Evolutionary conservation across 129 eudicot genomes (phyloP), one percentile per base, ranked within the genome.

Genomic region (Glebionis coronaria): DNA sequence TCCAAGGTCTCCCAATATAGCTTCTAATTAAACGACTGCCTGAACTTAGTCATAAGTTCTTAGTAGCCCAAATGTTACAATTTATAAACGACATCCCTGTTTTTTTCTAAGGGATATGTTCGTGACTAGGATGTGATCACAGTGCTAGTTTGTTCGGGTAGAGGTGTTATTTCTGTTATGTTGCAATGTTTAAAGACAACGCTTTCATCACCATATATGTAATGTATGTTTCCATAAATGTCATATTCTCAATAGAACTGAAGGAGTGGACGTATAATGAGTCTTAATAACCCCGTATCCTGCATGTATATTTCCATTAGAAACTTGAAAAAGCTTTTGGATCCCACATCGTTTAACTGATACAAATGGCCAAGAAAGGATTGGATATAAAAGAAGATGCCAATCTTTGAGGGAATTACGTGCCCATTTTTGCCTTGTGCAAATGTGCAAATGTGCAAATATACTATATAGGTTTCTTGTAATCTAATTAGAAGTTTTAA

Each of bases 211-310:
- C 98, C 97, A 54, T 86, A 93, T 15, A 93, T 82, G 90, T 79
- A 93, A 73, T 93, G 97, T 44, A 89, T 59, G 9, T 95, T 93
- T 12, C 97, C 97, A 25, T 68, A 84, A 23, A 89, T 86, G 84
- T 86, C 87, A 57, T 97, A 93, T 60, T 88, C 98, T 27, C 99
- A 67, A 66, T 80, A 93, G 67, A 93, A 93, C 56, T 93, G 97
- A 86, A 89, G 8, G 99, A 88, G 71, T 93, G 99, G 35, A 56
- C 85, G 71, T 93, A 93, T 4, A 89, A 54, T 9, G 99, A 80
- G 77, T 93, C 97, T 66, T 93, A 97, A 84, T 73, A 82, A 49
- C 97, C 88, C n/a, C 45, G 52, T 8, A 69, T 69, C 18, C 42
- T 44, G 14, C 73, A 69, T 46, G 44, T 55, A 40, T 69, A 27